phyloP scores from a whole-genome alignment of 257 asterid species.

The Gentiana straminea region DNA sequence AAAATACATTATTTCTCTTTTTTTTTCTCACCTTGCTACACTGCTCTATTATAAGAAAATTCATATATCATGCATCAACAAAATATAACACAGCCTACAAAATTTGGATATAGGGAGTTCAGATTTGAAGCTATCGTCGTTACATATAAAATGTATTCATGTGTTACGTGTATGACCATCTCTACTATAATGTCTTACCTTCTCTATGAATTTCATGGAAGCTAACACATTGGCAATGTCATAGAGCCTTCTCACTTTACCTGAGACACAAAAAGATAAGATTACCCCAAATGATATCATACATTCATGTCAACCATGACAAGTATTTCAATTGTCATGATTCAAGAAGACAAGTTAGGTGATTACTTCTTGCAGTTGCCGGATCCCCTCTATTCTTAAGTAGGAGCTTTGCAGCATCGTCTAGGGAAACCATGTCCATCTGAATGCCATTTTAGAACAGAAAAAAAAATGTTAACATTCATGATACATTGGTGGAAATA shows the following conservation, averaged over 20 bases:
- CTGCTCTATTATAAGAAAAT: not conserved
- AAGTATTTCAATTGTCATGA: not conserved
- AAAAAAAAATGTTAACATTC: too few species aligned
- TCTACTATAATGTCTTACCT: slow-evolving; percentile 31
- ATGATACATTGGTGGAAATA: too few species aligned
- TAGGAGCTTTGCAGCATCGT: slow-evolving; percentile 90
- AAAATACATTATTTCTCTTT: not conserved
- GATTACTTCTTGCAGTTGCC: slow-evolving; percentile 82
- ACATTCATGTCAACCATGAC: not conserved
- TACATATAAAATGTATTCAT: too few species aligned
- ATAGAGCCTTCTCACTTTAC: slow-evolving; percentile 84
- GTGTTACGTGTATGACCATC: too few species aligned
- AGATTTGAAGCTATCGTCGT: too few species aligned
- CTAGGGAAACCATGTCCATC: slow-evolving; percentile 93
- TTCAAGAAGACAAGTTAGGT: not conserved
- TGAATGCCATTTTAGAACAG: slow-evolving; percentile 9
- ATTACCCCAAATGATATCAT: slow-evolving; percentile 6
- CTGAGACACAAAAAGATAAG: slow-evolving; percentile 33
- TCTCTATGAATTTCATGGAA: slow-evolving; percentile 88
- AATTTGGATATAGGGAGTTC: too few species aligned
- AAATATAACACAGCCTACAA: too few species aligned
- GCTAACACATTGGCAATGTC: slow-evolving; percentile 95
- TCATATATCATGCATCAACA: not conserved
- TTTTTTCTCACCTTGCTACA: too few species aligned
- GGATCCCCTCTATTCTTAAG: slow-evolving; percentile 79